Conservation (phyloP, 495 filamentous ascomycete genomes). For the Alectoria sarmentosa region DNA sequence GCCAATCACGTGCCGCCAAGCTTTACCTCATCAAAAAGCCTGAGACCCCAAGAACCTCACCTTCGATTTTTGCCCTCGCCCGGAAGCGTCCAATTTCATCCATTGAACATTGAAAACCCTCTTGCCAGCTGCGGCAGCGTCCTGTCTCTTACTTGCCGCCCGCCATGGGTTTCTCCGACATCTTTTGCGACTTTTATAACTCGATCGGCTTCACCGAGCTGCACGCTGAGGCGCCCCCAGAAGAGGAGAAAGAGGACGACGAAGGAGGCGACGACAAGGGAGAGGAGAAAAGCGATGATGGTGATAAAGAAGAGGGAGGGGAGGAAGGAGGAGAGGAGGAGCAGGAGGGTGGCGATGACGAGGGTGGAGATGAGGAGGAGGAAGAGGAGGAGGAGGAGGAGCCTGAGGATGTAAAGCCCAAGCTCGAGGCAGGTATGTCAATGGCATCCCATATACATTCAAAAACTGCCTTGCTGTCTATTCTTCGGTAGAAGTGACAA, state of each 20-base stretch:
- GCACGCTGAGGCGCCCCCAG: constrained; percentile 53
- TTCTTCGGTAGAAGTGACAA: background rate
- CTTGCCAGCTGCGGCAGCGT: constrained; percentile 7
- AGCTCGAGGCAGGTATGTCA: constrained; percentile 81
- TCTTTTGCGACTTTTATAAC: constrained; percentile 55
- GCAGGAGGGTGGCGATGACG: constrained; percentile 40
- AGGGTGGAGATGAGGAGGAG: constrained; percentile 55
- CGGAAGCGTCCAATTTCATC: background rate
- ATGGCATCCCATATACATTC: background rate
- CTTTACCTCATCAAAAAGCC: background rate
- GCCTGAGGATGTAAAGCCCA: constrained; percentile 77
- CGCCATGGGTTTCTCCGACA: constrained; percentile 58
- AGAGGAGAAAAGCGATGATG: constrained; percentile 35
- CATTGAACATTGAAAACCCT: background rate
- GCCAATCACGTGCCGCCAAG: constrained; percentile 16
- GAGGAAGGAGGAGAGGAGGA: constrained; percentile 43
- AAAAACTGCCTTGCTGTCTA: background rate
- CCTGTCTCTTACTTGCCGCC: constrained; percentile 27
- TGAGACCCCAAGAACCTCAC: background rate
- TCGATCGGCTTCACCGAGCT: constrained; percentile 51
- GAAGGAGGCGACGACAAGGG: constrained; percentile 41
- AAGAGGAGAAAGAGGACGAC: constrained; percentile 43
- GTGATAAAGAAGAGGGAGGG: constrained; percentile 38
- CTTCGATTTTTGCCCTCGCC: constrained; percentile 4
- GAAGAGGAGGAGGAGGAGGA: constrained; percentile 84